Conservation (phyloP, 495 filamentous ascomycete genomes). For the Neurospora sp. region DNA sequence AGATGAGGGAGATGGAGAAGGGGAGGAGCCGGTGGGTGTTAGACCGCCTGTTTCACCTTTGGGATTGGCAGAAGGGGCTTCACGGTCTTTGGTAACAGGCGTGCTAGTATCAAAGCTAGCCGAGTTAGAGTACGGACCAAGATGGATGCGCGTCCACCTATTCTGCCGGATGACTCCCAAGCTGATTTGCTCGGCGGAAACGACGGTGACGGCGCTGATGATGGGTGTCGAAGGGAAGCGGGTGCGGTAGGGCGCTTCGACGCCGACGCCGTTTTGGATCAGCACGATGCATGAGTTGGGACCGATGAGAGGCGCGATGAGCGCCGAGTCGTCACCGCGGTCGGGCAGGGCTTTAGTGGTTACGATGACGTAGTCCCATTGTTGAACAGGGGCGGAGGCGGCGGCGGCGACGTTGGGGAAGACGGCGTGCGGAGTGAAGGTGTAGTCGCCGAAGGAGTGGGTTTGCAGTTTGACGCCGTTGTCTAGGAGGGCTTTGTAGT, state of each 20-base stretch:
- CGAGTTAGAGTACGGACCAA: conserved; percentile 42
- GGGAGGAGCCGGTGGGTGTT: not conserved
- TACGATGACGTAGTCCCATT: conserved; percentile 51
- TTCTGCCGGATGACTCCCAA: conserved; percentile 47
- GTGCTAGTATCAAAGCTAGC: conserved; percentile 8
- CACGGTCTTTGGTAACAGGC: not conserved
- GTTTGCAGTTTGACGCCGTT: conserved; percentile 40
- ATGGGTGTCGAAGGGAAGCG: conserved; percentile 46
- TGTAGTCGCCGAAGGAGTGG: conserved; percentile 44
- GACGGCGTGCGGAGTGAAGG: conserved; percentile 37
- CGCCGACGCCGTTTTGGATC: conserved; percentile 63
- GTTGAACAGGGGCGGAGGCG: conserved; percentile 9
- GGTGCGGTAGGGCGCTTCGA: conserved; percentile 51
- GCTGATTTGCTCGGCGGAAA: conserved; percentile 41
- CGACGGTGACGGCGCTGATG: conserved; percentile 50
- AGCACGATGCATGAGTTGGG: conserved; percentile 45
- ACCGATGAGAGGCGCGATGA: conserved; percentile 43
- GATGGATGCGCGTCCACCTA: conserved; percentile 49
- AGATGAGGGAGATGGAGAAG: not conserved
- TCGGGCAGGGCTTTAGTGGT: conserved; percentile 51
- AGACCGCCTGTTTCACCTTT: conserved; percentile 9
- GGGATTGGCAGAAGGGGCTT: not conserved
- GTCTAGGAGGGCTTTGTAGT: conserved; percentile 39
- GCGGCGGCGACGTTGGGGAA: conserved; percentile 35
- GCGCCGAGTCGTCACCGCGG: conserved; percentile 33